These are phyloP conservation scores for Hamamelis virginiana DNA, from an alignment of 164 flowering plant species.

Conservation along the genomic window DNA sequence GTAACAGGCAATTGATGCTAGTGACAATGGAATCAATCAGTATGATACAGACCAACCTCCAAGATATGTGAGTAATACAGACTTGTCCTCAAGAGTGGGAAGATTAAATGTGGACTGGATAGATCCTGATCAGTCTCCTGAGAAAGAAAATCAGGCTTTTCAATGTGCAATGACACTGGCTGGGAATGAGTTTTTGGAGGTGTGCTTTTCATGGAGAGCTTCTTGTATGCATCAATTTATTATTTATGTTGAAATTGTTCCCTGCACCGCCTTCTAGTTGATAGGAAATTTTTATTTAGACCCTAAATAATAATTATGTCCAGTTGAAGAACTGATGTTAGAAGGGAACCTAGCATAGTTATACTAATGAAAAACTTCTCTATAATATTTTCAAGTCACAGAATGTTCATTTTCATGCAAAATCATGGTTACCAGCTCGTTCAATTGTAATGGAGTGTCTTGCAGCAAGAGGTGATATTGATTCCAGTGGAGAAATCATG, in stretches of 20 bases:
- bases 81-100: constrained; percentile 82
- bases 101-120: constrained; percentile 84
- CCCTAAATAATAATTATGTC: too few species aligned
- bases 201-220: constrained; percentile 23
- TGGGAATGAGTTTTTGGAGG: constrained; percentile 84
- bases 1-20: constrained; percentile 85
- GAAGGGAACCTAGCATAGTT: too few species aligned
- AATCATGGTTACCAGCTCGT: constrained; percentile 92
- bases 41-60: constrained; percentile 80
- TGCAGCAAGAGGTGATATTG: constrained; percentile 56
- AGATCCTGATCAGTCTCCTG: constrained; percentile 86
- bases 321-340: too few species aligned
- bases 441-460: constrained; percentile 75
- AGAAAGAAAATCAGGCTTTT: constrained; percentile 86
- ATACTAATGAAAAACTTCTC: too few species aligned
- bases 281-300: too few species aligned
- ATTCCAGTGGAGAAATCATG: constrained; percentile 91
- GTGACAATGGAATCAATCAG: constrained; percentile 88
- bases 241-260: too few species aligned
- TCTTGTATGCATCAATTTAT: too few species aligned
- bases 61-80: constrained; percentile 79
- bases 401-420: constrained; percentile 65
- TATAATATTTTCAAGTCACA: constrained; percentile 20
- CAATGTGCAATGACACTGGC: constrained; percentile 74
- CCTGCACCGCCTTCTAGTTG: too few species aligned